Conservation (phyloP, 2,329 filamentous ascomycete genomes). For the Ambrosiella cleistominuta region DNA sequence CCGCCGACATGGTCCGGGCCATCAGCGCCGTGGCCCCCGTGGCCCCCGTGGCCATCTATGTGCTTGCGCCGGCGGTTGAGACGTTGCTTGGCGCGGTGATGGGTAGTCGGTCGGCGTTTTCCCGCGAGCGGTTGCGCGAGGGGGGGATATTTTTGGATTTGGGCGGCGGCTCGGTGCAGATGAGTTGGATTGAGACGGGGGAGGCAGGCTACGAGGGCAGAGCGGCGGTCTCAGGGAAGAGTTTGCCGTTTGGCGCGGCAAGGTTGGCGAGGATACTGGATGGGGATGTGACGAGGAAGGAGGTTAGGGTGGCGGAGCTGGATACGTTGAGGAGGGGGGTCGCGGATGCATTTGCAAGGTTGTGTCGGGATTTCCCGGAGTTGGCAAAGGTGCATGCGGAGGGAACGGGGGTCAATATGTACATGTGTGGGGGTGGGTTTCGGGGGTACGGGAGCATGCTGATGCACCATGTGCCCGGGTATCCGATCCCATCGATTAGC, state of each 20-base stretch:
- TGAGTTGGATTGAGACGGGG: constrained; percentile 42
- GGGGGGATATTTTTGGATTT: constrained; percentile 64
- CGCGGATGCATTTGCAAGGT: constrained; percentile 36
- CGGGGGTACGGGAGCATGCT: constrained; percentile 80
- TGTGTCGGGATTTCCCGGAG: constrained; percentile 30
- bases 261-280: constrained; percentile 34
- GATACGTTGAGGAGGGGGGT: constrained; percentile 41
- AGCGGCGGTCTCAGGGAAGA: constrained; percentile 38
- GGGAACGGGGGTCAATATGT: constrained; percentile 44
- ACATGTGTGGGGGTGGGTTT: constrained; percentile 80
- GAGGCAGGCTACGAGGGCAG: constrained; percentile 29
- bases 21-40: constrained; percentile 44
- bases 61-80: constrained; percentile 66
- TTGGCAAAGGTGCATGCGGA: constrained; percentile 23
- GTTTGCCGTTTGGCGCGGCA: constrained; percentile 44
- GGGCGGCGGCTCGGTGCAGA: constrained; percentile 54
- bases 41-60: constrained; percentile 41
- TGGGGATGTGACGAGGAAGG: constrained; percentile 18
- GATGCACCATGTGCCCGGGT: constrained; percentile 64
- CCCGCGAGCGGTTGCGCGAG: constrained; percentile 27
- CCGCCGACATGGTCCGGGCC: constrained; percentile 43
- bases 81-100: constrained; percentile 61
- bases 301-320: constrained; percentile 29
- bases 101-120: constrained; percentile 62
- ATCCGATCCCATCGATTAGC: constrained; percentile 70